Percentiles rank a stretch among this genome's conserved stretches.
Evolutionary conservation across 1,284 basidiomycete species (phyloP).

Genomic region (Marasmius tenuissimus): DNA sequence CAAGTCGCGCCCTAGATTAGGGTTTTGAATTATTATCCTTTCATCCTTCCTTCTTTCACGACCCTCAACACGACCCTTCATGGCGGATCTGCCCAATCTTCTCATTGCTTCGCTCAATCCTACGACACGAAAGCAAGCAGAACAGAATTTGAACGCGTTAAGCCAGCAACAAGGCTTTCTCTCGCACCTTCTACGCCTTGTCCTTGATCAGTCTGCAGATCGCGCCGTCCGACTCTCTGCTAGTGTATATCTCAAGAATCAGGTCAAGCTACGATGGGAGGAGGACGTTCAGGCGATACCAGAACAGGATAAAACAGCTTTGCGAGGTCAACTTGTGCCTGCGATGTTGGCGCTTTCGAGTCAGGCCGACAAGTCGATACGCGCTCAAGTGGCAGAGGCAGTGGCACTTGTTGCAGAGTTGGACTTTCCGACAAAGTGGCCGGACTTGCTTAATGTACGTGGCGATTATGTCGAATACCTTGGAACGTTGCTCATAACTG

Average conservation of each 20-base stretch:
- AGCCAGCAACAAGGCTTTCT: slow-evolving; percentile 82
- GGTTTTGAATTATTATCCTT: neutral
- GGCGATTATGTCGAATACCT: neutral
- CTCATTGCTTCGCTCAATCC: slow-evolving; percentile 77
- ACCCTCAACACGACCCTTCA: slow-evolving; percentile 23
- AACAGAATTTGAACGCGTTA: slow-evolving; percentile 67
- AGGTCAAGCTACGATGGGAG: slow-evolving; percentile 82
- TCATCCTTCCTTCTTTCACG: neutral
- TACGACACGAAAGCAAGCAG: slow-evolving; percentile 74
- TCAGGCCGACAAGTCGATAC: slow-evolving; percentile 64
- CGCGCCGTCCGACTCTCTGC: slow-evolving; percentile 77
- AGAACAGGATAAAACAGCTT: slow-evolving; percentile 64
- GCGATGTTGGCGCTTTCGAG: slow-evolving; percentile 79
- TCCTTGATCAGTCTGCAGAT: slow-evolving; percentile 68
- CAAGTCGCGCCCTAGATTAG: neutral
- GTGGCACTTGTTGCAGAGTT: slow-evolving; percentile 84
- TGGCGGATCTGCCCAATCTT: slow-evolving; percentile 68
- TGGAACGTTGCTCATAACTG: slow-evolving; percentile 7
- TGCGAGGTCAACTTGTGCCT: slow-evolving; percentile 74
- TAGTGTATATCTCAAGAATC: slow-evolving; percentile 88
- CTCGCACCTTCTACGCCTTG: slow-evolving; percentile 66
- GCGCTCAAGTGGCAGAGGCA: slow-evolving; percentile 87
- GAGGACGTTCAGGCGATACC: slow-evolving; percentile 71
- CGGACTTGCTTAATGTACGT: slow-evolving; percentile 81
- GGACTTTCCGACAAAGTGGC: slow-evolving; percentile 88